A percentile compares a stretch with the other conserved stretches of the same genome.
Evolutionary conservation across 352 stramenopile genomes (phyloP).

Genomic region (Lagenidium sp.): DNA sequence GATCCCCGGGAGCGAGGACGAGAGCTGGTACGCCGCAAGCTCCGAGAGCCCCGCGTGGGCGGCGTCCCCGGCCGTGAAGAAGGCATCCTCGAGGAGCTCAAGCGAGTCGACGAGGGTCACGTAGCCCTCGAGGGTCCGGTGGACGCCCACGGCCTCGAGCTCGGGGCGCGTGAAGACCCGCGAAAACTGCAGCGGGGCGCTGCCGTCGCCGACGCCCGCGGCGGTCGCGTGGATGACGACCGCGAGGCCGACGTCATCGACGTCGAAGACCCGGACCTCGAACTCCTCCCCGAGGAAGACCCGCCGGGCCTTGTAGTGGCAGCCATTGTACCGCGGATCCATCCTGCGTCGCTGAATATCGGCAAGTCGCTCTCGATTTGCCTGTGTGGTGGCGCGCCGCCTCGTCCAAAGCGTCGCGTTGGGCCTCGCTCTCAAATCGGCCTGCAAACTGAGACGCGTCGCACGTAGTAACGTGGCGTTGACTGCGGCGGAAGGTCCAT

Average conservation of each 20-base stretch:
- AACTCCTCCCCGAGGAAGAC: slow-evolving; percentile 54
- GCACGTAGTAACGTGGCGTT: too few species aligned
- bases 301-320: slow-evolving; percentile 50
- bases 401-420: too few species aligned
- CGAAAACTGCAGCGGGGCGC: slow-evolving; percentile 43
- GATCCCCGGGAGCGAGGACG: slow-evolving; percentile 48
- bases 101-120: slow-evolving; percentile 51
- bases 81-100: slow-evolving; percentile 54
- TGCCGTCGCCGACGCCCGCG: slow-evolving; percentile 10
- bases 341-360: too few species aligned
- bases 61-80: slow-evolving; percentile 45
- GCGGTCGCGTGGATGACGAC: slow-evolving; percentile 33
- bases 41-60: slow-evolving; percentile 18
- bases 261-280: slow-evolving; percentile 63
- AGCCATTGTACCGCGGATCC: slow-evolving; percentile 39
- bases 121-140: slow-evolving; percentile 55
- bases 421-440: too few species aligned
- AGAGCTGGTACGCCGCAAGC: slow-evolving; percentile 48
- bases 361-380: too few species aligned
- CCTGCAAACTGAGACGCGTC: too few species aligned
- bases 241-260: slow-evolving; percentile 55
- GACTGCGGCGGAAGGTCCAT: too few species aligned
- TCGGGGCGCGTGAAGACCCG: slow-evolving; percentile 46
- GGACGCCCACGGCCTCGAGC: slow-evolving; percentile 31
- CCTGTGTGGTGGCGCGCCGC: too few species aligned